Conservation (phyloP, 1,284 basidiomycete genomes). For the Ganoderma multipileum region DNA sequence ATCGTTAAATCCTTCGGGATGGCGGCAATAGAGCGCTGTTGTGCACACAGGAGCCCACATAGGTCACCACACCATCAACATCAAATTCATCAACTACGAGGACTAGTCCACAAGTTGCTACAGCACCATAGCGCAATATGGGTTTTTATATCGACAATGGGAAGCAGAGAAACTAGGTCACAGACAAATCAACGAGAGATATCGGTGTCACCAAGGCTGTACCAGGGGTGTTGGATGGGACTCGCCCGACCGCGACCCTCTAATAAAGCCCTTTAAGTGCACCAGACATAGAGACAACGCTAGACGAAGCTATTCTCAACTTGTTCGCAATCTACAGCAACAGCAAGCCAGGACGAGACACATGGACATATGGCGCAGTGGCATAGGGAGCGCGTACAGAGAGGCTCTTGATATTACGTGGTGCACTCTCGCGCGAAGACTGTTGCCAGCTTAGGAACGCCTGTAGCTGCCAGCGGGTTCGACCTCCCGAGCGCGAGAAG, state of each 20-base stretch:
- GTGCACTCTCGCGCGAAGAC: slow-evolving; percentile 3
- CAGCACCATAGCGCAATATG: neutral
- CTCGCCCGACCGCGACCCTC: slow-evolving; percentile 2
- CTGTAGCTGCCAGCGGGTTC: slow-evolving; percentile 46
- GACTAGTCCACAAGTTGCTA: slow-evolving; percentile 1
- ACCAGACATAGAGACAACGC: neutral
- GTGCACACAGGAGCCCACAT: neutral
- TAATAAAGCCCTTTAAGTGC: slow-evolving; percentile 7
- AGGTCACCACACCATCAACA: slow-evolving; percentile 5
- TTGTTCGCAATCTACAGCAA: neutral
- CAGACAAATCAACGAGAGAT: slow-evolving; percentile 1
- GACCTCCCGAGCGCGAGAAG: slow-evolving; percentile 57
- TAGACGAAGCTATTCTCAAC: neutral
- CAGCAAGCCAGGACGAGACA: slow-evolving; percentile 1
- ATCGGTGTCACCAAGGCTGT: neutral
- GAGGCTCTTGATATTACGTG: slow-evolving; percentile 2
- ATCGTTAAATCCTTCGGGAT: neutral
- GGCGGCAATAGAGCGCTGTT: neutral
- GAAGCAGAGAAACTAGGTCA: slow-evolving; percentile 3
- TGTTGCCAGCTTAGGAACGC: slow-evolving; percentile 39
- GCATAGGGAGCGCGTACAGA: slow-evolving; percentile 3
- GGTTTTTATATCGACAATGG: slow-evolving; percentile 14
- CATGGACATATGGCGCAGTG: neutral
- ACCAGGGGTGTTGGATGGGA: slow-evolving; percentile 1
- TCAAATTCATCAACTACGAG: neutral